Percentiles rank a stretch among this genome's conserved stretches.
Conservation (phyloP, 108 stramenopile genomes). For the Pseudonitzschia pungens region DNA sequence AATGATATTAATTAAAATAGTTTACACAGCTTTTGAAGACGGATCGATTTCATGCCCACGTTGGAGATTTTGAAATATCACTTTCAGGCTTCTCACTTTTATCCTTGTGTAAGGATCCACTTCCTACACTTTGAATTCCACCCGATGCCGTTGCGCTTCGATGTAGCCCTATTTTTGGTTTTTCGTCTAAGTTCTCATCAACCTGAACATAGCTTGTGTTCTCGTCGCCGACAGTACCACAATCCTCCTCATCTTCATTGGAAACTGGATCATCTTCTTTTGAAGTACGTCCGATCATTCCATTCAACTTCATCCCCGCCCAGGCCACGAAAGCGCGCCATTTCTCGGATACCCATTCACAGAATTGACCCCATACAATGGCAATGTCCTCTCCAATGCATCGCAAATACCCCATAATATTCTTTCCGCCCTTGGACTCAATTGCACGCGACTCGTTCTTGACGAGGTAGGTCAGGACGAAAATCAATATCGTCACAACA, state of each 20-base stretch:
- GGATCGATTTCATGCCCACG: no score
- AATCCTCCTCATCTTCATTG: background rate
- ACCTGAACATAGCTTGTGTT: background rate
- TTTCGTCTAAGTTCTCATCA: background rate
- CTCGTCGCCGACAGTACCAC: background rate
- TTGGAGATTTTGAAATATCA: no score
- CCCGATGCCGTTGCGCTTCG: background rate
- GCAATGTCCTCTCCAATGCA: background rate
- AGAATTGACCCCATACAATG: background rate
- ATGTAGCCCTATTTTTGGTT: background rate
- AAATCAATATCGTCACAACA: background rate
- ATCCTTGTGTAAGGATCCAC: no score
- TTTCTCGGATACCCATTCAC: background rate
- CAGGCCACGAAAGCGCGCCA: no score
- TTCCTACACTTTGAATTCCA: background rate
- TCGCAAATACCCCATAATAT: constrained; percentile 7
- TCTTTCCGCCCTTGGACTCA: constrained; percentile 10
- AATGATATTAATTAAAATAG: no score
- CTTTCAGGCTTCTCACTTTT: no score
- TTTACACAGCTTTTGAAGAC: no score
- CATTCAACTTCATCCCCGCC: no score
- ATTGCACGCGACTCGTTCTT: constrained; percentile 6
- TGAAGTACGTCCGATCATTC: background rate
- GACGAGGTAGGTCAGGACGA: background rate
- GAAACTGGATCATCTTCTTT: background rate